Evolutionary conservation across 371 early-diverging fungal species (phyloP).

Genomic region (Mucor irregularis): DNA sequence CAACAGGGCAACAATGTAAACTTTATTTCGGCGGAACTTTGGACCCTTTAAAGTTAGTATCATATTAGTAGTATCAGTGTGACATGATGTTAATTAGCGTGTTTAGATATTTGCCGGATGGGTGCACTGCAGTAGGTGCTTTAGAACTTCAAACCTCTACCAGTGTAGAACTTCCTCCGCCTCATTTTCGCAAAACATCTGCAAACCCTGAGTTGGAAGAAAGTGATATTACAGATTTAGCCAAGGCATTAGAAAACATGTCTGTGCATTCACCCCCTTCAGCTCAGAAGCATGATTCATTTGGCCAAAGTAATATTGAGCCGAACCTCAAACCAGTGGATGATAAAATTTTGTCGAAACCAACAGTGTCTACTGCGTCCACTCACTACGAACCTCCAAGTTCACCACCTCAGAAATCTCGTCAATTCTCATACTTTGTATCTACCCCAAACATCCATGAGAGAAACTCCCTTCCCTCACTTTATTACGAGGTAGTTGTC

Average conservation of each 20-base stretch:
- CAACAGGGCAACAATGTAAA: constrained; percentile 43
- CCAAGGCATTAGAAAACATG: constrained; percentile 7
- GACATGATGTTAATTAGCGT: too few relatives aligned
- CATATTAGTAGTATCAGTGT: too few relatives aligned
- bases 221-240: constrained; percentile 5
- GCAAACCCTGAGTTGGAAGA: constrained; percentile 6
- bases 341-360: background rate
- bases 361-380: background rate
- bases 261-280: background rate
- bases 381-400: background rate
- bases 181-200: constrained; percentile 3
- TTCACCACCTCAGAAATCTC: background rate
- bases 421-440: background rate
- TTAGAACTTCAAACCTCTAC: constrained; percentile 10
- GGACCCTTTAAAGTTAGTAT: constrained; percentile 31
- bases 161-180: constrained; percentile 24
- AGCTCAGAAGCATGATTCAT: background rate
- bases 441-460: background rate
- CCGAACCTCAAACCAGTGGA: constrained; percentile 27
- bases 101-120: constrained; percentile 31
- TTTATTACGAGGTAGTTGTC: constrained; percentile 37
- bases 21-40: constrained; percentile 43
- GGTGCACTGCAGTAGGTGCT: constrained; percentile 25
- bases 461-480: constrained; percentile 17
- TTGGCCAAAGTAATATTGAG: constrained; percentile 24